phyloP scores from a whole-genome alignment of 768 basidiomycete species.

The Mycena filopes region DNA sequence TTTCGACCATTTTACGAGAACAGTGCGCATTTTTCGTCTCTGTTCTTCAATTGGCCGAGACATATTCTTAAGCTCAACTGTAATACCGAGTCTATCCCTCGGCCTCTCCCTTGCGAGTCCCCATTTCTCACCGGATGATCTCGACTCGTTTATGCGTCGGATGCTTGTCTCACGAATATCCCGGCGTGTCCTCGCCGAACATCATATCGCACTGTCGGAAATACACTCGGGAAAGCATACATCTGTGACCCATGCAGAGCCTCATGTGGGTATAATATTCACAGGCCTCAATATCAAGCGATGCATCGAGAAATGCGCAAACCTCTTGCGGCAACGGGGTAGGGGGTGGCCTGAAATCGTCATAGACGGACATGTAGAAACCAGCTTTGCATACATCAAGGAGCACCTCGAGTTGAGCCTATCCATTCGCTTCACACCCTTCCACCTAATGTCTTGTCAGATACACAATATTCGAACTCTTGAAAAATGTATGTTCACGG shows the following conservation, averaged over 20 bases:
- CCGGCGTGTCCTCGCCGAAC: constrained; percentile 87
- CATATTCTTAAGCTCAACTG: constrained; percentile 62
- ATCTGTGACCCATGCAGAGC: constrained; percentile 52
- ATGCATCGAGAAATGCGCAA: constrained; percentile 76
- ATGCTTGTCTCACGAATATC: constrained; percentile 94
- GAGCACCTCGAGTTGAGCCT: constrained; percentile 83
- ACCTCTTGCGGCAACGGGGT: constrained; percentile 59
- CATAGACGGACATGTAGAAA: constrained; percentile 78
- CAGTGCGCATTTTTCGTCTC: constrained; percentile 64
- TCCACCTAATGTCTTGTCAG: constrained; percentile 45
- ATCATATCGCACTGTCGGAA: constrained; percentile 85
- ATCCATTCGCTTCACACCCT: neutral
- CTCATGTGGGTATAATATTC: constrained; percentile 87
- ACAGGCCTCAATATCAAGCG: constrained; percentile 76
- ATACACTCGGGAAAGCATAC: constrained; percentile 53
- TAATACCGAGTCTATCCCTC: constrained; percentile 84
- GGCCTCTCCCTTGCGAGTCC: constrained; percentile 89
- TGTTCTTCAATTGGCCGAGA: constrained; percentile 8
- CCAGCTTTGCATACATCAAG: constrained; percentile 83
- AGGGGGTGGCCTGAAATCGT: constrained; percentile 69
- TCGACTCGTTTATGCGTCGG: constrained; percentile 89
- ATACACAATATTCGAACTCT: constrained; percentile 89
- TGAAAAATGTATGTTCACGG: constrained; percentile 79
- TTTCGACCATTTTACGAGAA: constrained; percentile 70
- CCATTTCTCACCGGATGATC: constrained; percentile 77